Percentiles rank a stretch among this genome's conserved stretches.
Evolutionary conservation across 2,329 filamentous ascomycete species (phyloP).

Genomic region (Neurospora sp.): DNA sequence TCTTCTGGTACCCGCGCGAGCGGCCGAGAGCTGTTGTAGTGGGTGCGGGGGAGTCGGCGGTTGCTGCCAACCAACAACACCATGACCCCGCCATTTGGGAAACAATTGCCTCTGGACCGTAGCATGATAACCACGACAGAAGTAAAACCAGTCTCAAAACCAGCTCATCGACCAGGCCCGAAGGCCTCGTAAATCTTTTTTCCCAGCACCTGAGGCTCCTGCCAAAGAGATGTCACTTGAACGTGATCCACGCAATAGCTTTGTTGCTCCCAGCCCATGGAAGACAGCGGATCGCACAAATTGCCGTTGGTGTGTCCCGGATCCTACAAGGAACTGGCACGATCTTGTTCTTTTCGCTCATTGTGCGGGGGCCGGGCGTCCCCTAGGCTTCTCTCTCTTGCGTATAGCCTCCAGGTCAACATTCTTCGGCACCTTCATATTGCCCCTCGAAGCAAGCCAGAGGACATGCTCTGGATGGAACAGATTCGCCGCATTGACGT

Average conservation of each 20-base stretch:
- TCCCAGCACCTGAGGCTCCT: background rate
- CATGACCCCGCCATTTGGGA: background rate
- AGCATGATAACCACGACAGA: background rate
- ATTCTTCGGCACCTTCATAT: slow-evolving; percentile 34
- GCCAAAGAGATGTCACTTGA: background rate
- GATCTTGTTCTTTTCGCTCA: background rate
- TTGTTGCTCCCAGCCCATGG: background rate
- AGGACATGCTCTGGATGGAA: slow-evolving; percentile 37
- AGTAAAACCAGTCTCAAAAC: background rate
- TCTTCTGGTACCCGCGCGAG: background rate
- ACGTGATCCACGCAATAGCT: background rate
- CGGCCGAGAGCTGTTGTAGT: background rate
- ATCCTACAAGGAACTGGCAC: background rate
- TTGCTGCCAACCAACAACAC: background rate
- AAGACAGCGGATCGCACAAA: background rate
- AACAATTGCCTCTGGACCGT: background rate
- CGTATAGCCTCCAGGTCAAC: slow-evolving; percentile 26
- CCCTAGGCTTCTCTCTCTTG: slow-evolving; percentile 4
- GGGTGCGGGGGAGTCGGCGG: background rate
- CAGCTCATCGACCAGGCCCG: background rate
- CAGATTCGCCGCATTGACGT: background rate
- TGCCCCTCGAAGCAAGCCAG: slow-evolving; percentile 35
- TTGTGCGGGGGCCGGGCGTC: slow-evolving; percentile 4
- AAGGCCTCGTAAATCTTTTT: background rate
- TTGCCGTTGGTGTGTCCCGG: background rate